A percentile compares a stretch with the other conserved stretches of the same genome.
phyloP scores from a whole-genome alignment of 495 filamentous ascomycete genomes.

The Neurospora sp. region DNA sequence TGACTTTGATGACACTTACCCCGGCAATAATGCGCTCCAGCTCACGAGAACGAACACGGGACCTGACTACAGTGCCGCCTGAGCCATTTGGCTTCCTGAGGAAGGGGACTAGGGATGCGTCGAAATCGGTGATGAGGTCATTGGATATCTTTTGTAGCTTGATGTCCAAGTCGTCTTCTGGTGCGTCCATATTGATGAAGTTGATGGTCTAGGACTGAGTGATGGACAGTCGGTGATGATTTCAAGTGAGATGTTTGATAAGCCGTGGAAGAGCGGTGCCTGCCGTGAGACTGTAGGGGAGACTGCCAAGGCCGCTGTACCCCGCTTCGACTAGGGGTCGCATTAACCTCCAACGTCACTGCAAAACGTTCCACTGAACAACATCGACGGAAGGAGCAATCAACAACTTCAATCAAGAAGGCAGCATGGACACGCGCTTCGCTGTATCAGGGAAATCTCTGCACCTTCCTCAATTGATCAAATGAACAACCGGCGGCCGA shows the following conservation, averaged over 20 bases:
- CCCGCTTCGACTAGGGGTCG: background rate
- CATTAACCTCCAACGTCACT: background rate
- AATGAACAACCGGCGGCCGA: background rate
- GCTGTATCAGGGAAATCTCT: background rate
- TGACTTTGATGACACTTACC: conserved; percentile 20
- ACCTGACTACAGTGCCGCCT: conserved; percentile 19
- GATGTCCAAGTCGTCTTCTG: conserved; percentile 53
- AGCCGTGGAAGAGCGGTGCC: background rate
- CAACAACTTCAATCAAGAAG: background rate
- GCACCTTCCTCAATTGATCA: background rate
- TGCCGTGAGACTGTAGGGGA: background rate
- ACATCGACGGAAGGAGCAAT: background rate
- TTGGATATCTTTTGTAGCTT: conserved; percentile 62
- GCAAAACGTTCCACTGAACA: background rate
- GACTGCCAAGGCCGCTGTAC: background rate
- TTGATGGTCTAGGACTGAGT: background rate
- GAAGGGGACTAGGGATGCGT: conserved; percentile 43
- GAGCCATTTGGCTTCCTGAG: conserved; percentile 31
- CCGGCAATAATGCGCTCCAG: conserved; percentile 32
- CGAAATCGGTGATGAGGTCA: conserved; percentile 57
- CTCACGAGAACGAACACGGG: conserved; percentile 34
- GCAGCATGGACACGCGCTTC: background rate
- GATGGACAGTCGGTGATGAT: background rate
- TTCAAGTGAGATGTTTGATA: background rate
- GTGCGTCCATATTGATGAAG: conserved; percentile 31